Base-by-base conservation (phyloP, 371 early-diverging fungal species). In the Apophysomyces variabilis region DNA sequence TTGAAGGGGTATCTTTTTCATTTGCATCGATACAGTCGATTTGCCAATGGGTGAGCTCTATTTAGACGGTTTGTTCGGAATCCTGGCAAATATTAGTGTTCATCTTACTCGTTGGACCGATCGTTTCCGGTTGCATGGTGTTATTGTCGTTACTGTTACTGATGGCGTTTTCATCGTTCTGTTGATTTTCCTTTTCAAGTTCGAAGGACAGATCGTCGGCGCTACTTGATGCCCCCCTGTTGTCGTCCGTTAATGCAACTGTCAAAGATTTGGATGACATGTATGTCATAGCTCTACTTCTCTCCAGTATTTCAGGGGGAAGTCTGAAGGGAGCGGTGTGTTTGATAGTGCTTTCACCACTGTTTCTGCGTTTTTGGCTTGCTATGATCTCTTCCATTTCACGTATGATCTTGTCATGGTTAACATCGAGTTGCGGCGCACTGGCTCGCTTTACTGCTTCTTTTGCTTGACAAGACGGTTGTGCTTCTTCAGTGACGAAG, bases 401-500 rank as follows among this genome's bases (percentile, higher is more conserved):
- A 38, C 68, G 66, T 14, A 83, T 68, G 16, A 79, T 72, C 38
- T 78, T 70, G 35, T 70, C 44, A 38, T 79, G 69, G 2, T 63
- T 21, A 3, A 60, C 60, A 16, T 65, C n/a, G 46, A 39, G 38
- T 43, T 39, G 16, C 21, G 18, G 39, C 9, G 39, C 61, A 14
- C 45, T 64, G 6, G 11, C 13, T 47, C 14, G 9, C 4, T 47
- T 13, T 36, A 7, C 56, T 32, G 11, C 61, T 41, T 38, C 14
- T 58, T 7, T 43, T 18, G 39, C 32, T 62, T 45, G 71, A 62
- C 16, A 56, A 57, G 65, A 32, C 73, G 64, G 13, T 65, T 71
- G 61, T 69, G 70, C 71, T 26, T 84, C 80, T 60, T 82, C 80
- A 4, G 79, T 64, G 4, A 85, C 86, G 3, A 85, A 64, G 4